Evolutionary conservation across 306 rosid species (phyloP), one percentile per base, ranked within the genome.

Genomic region (Dryas octopetala): DNA sequence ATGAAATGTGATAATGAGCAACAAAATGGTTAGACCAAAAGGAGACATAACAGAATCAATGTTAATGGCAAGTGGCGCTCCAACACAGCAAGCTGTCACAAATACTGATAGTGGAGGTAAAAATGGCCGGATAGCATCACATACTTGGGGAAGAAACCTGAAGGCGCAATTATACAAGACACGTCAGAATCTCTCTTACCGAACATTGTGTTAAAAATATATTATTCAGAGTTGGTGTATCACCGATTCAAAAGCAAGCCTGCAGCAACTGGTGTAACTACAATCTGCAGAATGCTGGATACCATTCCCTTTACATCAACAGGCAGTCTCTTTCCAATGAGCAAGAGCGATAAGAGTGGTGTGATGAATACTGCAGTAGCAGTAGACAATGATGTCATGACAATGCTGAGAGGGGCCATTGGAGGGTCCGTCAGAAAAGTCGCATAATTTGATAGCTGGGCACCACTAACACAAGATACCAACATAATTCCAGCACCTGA

Each of bases 261-360:
- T 41, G 81, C 78, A 60, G 84, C 91, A 82, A 94, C 88, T 69
- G 98, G 98, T 60, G 86, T 79, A 52, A 94, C 89, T 73, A 91
- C 98, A 78, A 94, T 94, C 87, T 94, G 98, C 68, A 76, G 78
- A 74, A 94, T 94, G 85, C 93, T 94, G 75, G 89, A 94, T 45
- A 94, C 85, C 98, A 94, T 94, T 86, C 98, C 98, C 86, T 83
- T 90, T 70, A 94, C 97, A 71, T 94, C 98, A 75, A 94, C 84
- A 19, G 98, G 98, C 79, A 94, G 69, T 85, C 89, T 91, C 89
- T 88, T 94, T 74, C 98, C 97, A 77, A 94, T 94, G 82, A 94
- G 96, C 77, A 94, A 70, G 61, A 94, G 85, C 3, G 96, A 90
- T 47, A 94, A 84, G 70, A 94, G 74, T 28, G 98, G 97, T 4